These are phyloP conservation scores for Exophiala bonariae DNA, from an alignment of 2,329 filamentous ascomycete genomes.

Conservation along the genomic window DNA sequence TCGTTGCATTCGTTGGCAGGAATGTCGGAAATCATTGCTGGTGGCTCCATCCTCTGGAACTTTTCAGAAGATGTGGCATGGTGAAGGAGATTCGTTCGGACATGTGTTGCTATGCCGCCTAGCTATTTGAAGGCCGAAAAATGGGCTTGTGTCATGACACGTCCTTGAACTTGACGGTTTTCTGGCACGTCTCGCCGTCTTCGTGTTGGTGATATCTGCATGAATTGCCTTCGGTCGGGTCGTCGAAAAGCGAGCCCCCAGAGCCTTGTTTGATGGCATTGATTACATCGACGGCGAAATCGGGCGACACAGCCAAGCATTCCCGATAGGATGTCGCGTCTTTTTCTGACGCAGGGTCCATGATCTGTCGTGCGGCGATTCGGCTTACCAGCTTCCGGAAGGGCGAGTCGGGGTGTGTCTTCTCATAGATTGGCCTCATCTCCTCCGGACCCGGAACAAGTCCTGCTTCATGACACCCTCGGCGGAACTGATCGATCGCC, in stretches of 20 bases:
- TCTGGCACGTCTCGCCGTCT: constrained; percentile 36
- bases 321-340: constrained; percentile 51
- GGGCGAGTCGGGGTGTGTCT: constrained; percentile 44
- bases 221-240: constrained; percentile 48
- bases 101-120: no score
- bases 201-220: constrained; percentile 55
- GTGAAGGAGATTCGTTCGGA: no score
- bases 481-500: constrained; percentile 56
- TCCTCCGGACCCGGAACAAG: constrained; percentile 57
- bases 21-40: no score
- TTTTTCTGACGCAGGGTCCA: constrained; percentile 53
- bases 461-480: constrained; percentile 49
- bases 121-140: no score
- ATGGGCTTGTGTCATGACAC: constrained; percentile 15
- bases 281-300: constrained; percentile 56
- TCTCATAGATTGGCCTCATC: constrained; percentile 54
- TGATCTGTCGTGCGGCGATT: constrained; percentile 58
- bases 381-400: constrained; percentile 52
- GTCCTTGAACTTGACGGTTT: constrained; percentile 26
- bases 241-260: constrained; percentile 52
- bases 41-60: no score
- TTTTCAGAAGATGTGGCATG: no score
- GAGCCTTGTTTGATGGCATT: constrained; percentile 52
- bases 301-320: constrained; percentile 51
- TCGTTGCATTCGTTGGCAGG: background rate